phyloP scores from a whole-genome alignment of 768 basidiomycete species.

The Gloeostereum incarnatum region DNA sequence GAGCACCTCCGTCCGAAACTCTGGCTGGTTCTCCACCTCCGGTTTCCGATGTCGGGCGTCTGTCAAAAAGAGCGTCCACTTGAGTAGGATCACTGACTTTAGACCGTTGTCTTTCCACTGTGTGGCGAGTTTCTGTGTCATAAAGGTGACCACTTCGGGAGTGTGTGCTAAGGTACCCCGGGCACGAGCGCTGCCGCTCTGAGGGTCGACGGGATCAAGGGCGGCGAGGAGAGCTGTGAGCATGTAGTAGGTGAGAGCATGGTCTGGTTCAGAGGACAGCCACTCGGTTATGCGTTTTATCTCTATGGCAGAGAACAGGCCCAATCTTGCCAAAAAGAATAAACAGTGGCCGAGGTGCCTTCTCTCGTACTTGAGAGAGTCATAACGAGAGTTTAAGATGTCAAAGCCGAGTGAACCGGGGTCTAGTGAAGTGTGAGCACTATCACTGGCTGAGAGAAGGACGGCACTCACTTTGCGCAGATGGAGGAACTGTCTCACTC shows the following conservation, averaged over 20 bases:
- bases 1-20: slow-evolving; percentile 69
- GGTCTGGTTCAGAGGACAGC: slow-evolving; percentile 55
- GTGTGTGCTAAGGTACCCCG: slow-evolving; percentile 43
- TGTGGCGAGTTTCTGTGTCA: slow-evolving; percentile 49
- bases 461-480: slow-evolving; percentile 38
- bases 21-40: slow-evolving; percentile 50
- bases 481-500: slow-evolving; percentile 47
- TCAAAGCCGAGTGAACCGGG: slow-evolving; percentile 51
- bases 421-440: slow-evolving; percentile 21
- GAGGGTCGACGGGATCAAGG: slow-evolving; percentile 59
- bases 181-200: slow-evolving; percentile 28
- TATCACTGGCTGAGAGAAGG: background rate
- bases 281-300: slow-evolving; percentile 61
- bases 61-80: slow-evolving; percentile 83
- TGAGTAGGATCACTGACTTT: slow-evolving; percentile 67
- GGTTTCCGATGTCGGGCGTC: slow-evolving; percentile 64
- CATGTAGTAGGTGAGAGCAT: slow-evolving; percentile 61
- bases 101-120: slow-evolving; percentile 66
- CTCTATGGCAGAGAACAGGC: slow-evolving; percentile 50
- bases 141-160: slow-evolving; percentile 35
- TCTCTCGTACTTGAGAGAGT: slow-evolving; percentile 69
- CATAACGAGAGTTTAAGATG: slow-evolving; percentile 56
- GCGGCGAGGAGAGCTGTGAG: slow-evolving; percentile 55
- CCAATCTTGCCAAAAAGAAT: slow-evolving; percentile 53
- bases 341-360: slow-evolving; percentile 57